A percentile compares a stretch with the other conserved stretches of the same genome.
phyloP scores from a whole-genome alignment of 2,329 filamentous ascomycete species.

The Decorospora gaudefroyi region DNA sequence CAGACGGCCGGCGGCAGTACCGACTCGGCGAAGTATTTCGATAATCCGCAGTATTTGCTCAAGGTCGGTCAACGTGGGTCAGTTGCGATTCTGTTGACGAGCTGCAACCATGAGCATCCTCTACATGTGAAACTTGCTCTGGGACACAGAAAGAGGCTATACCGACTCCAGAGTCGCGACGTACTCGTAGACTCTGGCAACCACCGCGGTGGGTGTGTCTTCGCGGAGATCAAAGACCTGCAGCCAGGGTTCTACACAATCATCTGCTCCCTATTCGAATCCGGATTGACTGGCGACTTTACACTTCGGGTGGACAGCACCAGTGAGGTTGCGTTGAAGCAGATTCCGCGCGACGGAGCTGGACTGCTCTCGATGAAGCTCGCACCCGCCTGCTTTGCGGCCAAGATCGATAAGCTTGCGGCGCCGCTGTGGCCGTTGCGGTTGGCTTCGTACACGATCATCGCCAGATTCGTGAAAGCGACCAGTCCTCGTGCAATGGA shows the following conservation, averaged over 20 bases:
- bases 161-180: slow-evolving; percentile 71
- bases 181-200: slow-evolving; percentile 84
- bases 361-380: slow-evolving; percentile 70
- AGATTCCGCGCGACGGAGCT: slow-evolving; percentile 73
- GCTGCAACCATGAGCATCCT: slow-evolving; percentile 67
- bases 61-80: slow-evolving; percentile 61
- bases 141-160: slow-evolving; percentile 72
- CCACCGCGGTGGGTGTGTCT: slow-evolving; percentile 78
- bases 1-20: slow-evolving; percentile 85
- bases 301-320: slow-evolving; percentile 73
- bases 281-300: slow-evolving; percentile 75
- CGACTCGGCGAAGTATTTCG: slow-evolving; percentile 73
- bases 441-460: slow-evolving; percentile 65
- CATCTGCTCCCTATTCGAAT: slow-evolving; percentile 88
- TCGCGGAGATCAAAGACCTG: slow-evolving; percentile 65
- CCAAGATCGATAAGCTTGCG: slow-evolving; percentile 58
- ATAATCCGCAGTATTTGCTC: slow-evolving; percentile 85
- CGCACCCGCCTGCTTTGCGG: slow-evolving; percentile 56
- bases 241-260: slow-evolving; percentile 80
- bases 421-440: slow-evolving; percentile 57
- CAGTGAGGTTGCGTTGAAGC: slow-evolving; percentile 59
- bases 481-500: slow-evolving; percentile 35
- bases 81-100: slow-evolving; percentile 75
- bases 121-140: slow-evolving; percentile 86
- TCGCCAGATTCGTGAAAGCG: slow-evolving; percentile 54